phyloP scores from a whole-genome alignment of 768 basidiomycete genomes.

The Mycena chlorophos region DNA sequence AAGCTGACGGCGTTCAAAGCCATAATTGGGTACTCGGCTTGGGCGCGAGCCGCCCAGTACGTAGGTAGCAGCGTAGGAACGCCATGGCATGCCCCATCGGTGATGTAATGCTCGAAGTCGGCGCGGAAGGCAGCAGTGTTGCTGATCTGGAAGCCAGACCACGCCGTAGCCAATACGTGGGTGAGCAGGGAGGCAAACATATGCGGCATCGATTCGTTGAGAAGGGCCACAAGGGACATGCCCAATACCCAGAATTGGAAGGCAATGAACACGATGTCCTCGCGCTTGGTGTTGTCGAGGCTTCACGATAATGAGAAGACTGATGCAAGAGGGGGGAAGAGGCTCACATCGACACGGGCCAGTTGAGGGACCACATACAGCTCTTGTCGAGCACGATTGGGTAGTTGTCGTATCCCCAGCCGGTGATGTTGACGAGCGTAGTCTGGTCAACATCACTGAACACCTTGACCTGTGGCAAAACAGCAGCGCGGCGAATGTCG shows the following conservation, averaged over 20 bases:
- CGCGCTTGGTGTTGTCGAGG: slow-evolving; percentile 69
- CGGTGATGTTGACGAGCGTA: slow-evolving; percentile 32
- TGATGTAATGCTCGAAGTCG: slow-evolving; percentile 57
- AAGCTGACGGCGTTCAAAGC: slow-evolving; percentile 62
- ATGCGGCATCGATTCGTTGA: slow-evolving; percentile 82
- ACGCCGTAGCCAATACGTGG: slow-evolving; percentile 70
- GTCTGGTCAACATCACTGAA: slow-evolving; percentile 19
- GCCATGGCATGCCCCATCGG: slow-evolving; percentile 62
- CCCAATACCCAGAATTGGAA: slow-evolving; percentile 83
- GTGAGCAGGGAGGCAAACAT: slow-evolving; percentile 73
- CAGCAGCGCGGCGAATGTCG: neutral
- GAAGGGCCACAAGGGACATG: slow-evolving; percentile 69
- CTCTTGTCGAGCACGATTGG: slow-evolving; percentile 40
- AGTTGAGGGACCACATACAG: slow-evolving; percentile 66
- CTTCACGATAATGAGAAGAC: slow-evolving; percentile 34
- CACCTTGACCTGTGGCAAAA: slow-evolving; percentile 16
- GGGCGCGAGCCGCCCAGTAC: slow-evolving; percentile 64
- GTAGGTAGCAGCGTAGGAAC: slow-evolving; percentile 51
- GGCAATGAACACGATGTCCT: slow-evolving; percentile 73
- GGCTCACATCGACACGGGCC: slow-evolving; percentile 68
- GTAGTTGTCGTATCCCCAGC: slow-evolving; percentile 34
- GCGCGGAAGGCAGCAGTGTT: slow-evolving; percentile 58
- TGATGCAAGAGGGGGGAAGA: neutral
- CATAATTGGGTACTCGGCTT: slow-evolving; percentile 65
- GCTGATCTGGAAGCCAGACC: slow-evolving; percentile 68